A percentile compares a stretch with the other conserved stretches of the same genome.
phyloP scores from a whole-genome alignment of 805 yeast species.

The Candida xiaguanensis region DNA sequence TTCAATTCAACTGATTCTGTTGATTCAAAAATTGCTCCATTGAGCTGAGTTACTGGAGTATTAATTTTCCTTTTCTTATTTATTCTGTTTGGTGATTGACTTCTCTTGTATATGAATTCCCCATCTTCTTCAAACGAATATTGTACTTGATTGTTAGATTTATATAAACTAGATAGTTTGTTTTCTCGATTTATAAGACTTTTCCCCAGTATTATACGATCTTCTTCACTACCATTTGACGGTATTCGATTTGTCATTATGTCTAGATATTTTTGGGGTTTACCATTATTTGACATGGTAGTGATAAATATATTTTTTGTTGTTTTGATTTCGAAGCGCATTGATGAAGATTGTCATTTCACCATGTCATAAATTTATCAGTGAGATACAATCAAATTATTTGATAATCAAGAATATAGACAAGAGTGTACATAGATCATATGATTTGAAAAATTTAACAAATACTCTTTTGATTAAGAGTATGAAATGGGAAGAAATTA shows the following conservation, averaged over 20 bases:
- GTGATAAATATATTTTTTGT: conserved; percentile 1
- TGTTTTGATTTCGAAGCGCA: conserved; percentile 5
- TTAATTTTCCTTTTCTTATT: conserved; percentile 13
- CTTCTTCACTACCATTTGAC: conserved; percentile 1
- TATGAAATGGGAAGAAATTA: conserved; percentile 22
- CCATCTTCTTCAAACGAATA: conserved; percentile 22
- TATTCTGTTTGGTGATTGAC: conserved; percentile 11
- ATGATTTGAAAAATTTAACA: too few species aligned
- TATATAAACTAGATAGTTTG: conserved; percentile 2
- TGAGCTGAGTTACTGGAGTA: conserved; percentile 23
- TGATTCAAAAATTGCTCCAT: conserved; percentile 16
- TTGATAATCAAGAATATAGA: background rate
- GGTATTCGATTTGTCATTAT: background rate
- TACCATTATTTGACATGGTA: conserved; percentile 3
- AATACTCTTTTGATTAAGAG: conserved; percentile 10
- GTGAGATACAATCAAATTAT: background rate
- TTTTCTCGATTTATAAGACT: conserved; percentile 3
- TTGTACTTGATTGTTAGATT: background rate
- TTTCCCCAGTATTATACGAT: background rate
- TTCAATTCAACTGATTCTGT: conserved; percentile 8
- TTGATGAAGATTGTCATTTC: conserved; percentile 6
- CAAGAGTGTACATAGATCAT: background rate
- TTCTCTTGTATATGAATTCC: conserved; percentile 29
- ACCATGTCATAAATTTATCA: conserved; percentile 7
- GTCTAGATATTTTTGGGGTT: conserved; percentile 1